Base-by-base conservation (phyloP, 179 eudicot species). In the Heliamphora pulchella region DNA sequence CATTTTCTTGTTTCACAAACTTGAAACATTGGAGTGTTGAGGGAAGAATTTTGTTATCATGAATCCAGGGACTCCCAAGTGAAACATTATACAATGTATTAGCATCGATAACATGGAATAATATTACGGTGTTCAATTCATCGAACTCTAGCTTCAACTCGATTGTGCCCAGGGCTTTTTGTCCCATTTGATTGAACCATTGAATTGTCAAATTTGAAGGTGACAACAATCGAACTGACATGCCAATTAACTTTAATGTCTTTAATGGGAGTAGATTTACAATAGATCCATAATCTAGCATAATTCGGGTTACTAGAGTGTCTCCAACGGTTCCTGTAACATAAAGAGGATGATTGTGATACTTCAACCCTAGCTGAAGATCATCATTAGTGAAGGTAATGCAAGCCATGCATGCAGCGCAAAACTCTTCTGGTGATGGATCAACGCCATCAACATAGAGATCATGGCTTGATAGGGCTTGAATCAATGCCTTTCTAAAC, bases 11-110 rank as follows among this genome's bases (percentile, higher is more conserved):
- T 68, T 20, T 13, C 8, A 43, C 18, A 68, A 68, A 57, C n/a
- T 68, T 68, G 15, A 63, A 63, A 68, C 50, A 41, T 43, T 68
- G 72, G 2, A 68, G 72, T 13, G 72, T 68, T 11, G 72, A 68
- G 15, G 50, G 18, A 68, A 68, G 72, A 43, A 68, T 15, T 7
- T 17, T 17, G 6, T 13, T 68, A 3, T 13, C 2, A 68, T 68
- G 51, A 5, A 68, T 68, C 51, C 5, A 43, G 8, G 51, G 18
- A 66, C 17, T 5, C 1, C 46, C 70, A 4, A 66, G 3, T 1
- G 31, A 11, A 0, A 15, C 70, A 66, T 66, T 66, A 9, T 66
- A 66, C 31, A 46, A 66, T 2, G 70, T 66, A 2, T 66, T 46
- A 39, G 70, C 70, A 31, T 66, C 70, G 11, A 66, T 66, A 66